Evolutionary conservation across 257 asterid species (phyloP), one percentile per base, ranked within the genome.

Genomic region (Dorcoceras hygrometricum): DNA sequence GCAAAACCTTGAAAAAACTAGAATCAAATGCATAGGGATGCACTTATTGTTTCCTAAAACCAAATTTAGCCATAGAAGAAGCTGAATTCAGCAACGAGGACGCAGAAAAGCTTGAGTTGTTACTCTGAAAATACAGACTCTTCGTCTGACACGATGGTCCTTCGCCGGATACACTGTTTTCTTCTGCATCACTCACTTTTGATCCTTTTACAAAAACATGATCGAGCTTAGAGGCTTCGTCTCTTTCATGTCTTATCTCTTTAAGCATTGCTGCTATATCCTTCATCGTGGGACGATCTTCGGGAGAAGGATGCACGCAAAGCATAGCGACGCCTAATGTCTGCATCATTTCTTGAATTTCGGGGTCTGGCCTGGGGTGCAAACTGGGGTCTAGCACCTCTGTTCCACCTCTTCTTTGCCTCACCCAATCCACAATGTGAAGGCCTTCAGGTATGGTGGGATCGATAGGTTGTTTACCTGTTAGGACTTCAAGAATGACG

Each of bases 401-500:
- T 0, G 43, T 59, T 8, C 73, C 76, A 29, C 76, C 81, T 28
- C 94, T 59, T 55, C 72, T 81, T 28, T 81, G 82, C 73, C 95
- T 74, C 48, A 88, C 86, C 97, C 97, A 90, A 20, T 88, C 97
- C 31, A 88, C 96, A 54, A 90, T 87, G 84, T 90, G 96, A 20
- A 80, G 74, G 46, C 96, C 90, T 9, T 90, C 97, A 0, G 90
- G 92, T 72, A 86, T 87, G 4, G 95, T 86, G 0, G 96, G 91
- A 76, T 90, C 97, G 7, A 84, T 81, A 8, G 97, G 90, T 62
- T 88, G 95, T 62, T 87, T 88, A 16, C 97, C 95, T 0, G 96
- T 90, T 50, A 90, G 53, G 5, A 90, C 83, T 71, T 90, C 97
- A 18, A 90, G 79, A 26, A 90, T 81, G n/a, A 90, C 97, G 0